A percentile compares a stretch with the other conserved stretches of the same genome.
These are phyloP conservation scores for Davidsoniella neocaledoniae DNA, from an alignment of 2,329 filamentous ascomycete genomes.

Conservation along the genomic window DNA sequence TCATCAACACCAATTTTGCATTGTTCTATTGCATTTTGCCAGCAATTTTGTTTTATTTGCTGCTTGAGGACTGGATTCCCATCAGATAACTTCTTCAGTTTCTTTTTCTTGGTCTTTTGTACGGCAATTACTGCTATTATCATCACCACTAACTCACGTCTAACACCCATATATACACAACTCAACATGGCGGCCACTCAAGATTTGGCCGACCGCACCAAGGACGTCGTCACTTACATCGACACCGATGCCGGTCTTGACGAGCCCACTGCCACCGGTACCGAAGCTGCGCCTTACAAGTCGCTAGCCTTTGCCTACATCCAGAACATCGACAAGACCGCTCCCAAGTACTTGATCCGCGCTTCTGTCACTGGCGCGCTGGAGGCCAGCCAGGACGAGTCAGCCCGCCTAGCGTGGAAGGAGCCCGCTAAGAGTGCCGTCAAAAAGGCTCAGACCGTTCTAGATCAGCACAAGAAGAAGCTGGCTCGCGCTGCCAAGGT, in stretches of 20 bases:
- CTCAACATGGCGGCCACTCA: slow-evolving; percentile 27
- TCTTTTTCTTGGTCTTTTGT: too few relatives aligned
- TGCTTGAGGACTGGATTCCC: too few relatives aligned
- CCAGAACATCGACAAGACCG: slow-evolving; percentile 43
- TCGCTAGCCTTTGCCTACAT: slow-evolving; percentile 62
- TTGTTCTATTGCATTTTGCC: too few relatives aligned
- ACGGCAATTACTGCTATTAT: too few relatives aligned
- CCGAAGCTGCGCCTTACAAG: slow-evolving; percentile 64
- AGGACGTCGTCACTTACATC: slow-evolving; percentile 45
- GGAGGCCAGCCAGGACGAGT: slow-evolving; percentile 46
- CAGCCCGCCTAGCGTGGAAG: slow-evolving; percentile 56
- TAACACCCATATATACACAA: background rate
- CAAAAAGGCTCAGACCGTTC: slow-evolving; percentile 67
- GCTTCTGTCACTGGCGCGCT: slow-evolving; percentile 46
- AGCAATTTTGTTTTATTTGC: too few relatives aligned
- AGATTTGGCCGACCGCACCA: slow-evolving; percentile 34
- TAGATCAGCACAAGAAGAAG: slow-evolving; percentile 70
- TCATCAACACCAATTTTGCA: too few relatives aligned
- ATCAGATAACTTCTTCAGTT: too few relatives aligned
- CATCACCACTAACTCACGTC: too few relatives aligned
- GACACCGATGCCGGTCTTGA: slow-evolving; percentile 68
- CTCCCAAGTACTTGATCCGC: slow-evolving; percentile 46
- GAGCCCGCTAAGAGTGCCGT: slow-evolving; percentile 65
- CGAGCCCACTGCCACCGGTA: slow-evolving; percentile 47
- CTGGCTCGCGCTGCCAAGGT: slow-evolving; percentile 58